Evolutionary conservation across 176 grass and related monocot species (phyloP), one percentile per base, ranked within the genome.

Genomic region (Ensete ventricosum): DNA sequence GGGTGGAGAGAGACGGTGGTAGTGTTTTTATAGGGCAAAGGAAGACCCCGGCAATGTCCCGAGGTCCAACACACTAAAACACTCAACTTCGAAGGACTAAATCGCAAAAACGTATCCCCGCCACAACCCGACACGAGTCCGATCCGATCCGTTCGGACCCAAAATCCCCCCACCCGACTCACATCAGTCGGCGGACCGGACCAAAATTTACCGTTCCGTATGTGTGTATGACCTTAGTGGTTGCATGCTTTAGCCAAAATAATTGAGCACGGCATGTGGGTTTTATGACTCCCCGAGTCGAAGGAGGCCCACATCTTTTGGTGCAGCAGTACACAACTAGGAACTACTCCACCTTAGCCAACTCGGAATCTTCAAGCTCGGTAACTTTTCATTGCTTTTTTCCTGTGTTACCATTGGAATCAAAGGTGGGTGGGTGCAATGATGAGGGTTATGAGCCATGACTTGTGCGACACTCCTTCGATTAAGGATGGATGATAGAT

Each of bases 361-460:
- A 73, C 20, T 24, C 11, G 20, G 71, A 73, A 73, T 73, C 71
- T 73, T 73, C 50, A 22, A 17, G 17, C 71, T 73, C 22, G 52
- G 52, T 73, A 73, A 73, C 71, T 55, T 55, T 54, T 55, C 9
- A 9, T 73, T n/a, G 5, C 17, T 21, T 14, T 20, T 20, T 60
- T 60, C 57, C 57, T 60, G 57, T 60, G 14, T 60, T 7, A 17
- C 17, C 7, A 3, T n/a, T n/a, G 14, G 34, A 43, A 43, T 43
- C 34, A 43, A 43, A 43, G 34, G 27, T 2, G 2, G 27, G 27
- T 5, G 34, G 34, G 34, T 43, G 34, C 34, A 43, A 43, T 43
- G 34, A 43, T 43, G 34, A 43, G 34, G 34, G 34, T 24, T 63
- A 21, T 20, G 2, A 11, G 60, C 7, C 22, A 23, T 23, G 60